Evolutionary conservation across 2,329 filamentous ascomycete genomes (phyloP).

Genomic region (Hypoxylon sp.): DNA sequence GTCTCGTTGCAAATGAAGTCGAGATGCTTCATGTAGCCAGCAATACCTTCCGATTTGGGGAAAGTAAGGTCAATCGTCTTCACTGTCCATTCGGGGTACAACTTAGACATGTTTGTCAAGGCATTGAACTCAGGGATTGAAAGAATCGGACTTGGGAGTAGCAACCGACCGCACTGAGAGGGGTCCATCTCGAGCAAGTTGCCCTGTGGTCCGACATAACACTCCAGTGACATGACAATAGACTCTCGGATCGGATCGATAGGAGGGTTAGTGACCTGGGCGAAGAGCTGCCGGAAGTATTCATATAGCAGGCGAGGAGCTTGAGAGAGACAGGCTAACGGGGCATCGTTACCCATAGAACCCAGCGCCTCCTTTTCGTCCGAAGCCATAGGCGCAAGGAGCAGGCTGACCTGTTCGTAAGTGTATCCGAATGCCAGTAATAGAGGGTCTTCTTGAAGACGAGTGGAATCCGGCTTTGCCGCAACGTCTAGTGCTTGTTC

Average conservation of each 20-base stretch:
- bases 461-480: slow-evolving; percentile 74
- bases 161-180: slow-evolving; percentile 86
- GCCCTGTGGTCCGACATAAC: slow-evolving; percentile 95
- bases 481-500: slow-evolving; percentile 71
- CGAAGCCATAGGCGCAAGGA: slow-evolving; percentile 94
- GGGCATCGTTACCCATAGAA: slow-evolving; percentile 98
- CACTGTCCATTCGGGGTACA: slow-evolving; percentile 86
- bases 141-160: slow-evolving; percentile 88
- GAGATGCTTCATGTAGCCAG: slow-evolving; percentile 87
- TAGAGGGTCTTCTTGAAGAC: slow-evolving; percentile 85
- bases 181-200: slow-evolving; percentile 95
- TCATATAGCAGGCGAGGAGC: slow-evolving; percentile 91
- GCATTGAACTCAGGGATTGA: slow-evolving; percentile 93
- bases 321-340: slow-evolving; percentile 89
- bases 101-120: slow-evolving; percentile 78
- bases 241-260: slow-evolving; percentile 98
- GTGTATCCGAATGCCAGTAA: slow-evolving; percentile 93
- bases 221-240: slow-evolving; percentile 97
- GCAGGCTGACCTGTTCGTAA: slow-evolving; percentile 91
- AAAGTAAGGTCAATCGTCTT: slow-evolving; percentile 94
- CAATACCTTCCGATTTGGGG: slow-evolving; percentile 83
- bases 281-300: slow-evolving; percentile 98
- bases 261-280: slow-evolving; percentile 96
- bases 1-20: slow-evolving; percentile 89
- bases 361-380: slow-evolving; percentile 97